Conservation (phyloP, 2,329 filamentous ascomycete species). For the Penicillium concentricum region DNA sequence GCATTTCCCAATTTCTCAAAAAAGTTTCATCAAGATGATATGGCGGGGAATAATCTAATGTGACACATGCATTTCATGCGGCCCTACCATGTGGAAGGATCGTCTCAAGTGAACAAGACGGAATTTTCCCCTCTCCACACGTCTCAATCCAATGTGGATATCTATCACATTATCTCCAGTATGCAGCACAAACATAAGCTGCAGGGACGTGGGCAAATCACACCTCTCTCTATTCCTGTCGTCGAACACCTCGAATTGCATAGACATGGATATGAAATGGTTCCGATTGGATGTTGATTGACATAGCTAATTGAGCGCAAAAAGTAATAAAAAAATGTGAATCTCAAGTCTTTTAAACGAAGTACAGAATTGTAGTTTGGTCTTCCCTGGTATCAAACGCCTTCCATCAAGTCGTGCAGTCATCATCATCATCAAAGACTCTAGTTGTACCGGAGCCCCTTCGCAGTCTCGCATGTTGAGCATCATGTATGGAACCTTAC, state of each 20-base stretch:
- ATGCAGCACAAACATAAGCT: neutral
- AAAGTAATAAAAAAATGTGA: neutral
- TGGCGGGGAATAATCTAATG: slow-evolving; percentile 13
- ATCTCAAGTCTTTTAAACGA: slow-evolving; percentile 1
- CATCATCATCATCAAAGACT: slow-evolving; percentile 9
- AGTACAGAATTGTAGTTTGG: neutral
- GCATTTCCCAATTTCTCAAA: slow-evolving; percentile 10
- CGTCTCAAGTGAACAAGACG: neutral
- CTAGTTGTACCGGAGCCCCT: neutral
- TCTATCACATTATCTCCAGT: neutral
- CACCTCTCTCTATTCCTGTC: neutral
- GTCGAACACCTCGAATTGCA: neutral
- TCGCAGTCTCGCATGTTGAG: neutral
- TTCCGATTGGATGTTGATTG: too few species aligned
- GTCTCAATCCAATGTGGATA: neutral
- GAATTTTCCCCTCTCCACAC: neutral
- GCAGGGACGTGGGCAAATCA: neutral
- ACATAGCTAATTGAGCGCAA: slow-evolving; percentile 1
- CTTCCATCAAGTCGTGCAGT: slow-evolving; percentile 4
- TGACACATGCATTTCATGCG: neutral
- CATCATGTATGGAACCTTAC: neutral
- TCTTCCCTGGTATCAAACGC: slow-evolving; percentile 4
- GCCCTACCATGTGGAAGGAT: neutral
- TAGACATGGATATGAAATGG: slow-evolving; percentile 1
- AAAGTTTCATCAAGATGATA: slow-evolving; percentile 16